These are phyloP conservation scores for Persicaria tinctoria DNA, from an alignment of 148 eudicot genomes.

Conservation along the genomic window DNA sequence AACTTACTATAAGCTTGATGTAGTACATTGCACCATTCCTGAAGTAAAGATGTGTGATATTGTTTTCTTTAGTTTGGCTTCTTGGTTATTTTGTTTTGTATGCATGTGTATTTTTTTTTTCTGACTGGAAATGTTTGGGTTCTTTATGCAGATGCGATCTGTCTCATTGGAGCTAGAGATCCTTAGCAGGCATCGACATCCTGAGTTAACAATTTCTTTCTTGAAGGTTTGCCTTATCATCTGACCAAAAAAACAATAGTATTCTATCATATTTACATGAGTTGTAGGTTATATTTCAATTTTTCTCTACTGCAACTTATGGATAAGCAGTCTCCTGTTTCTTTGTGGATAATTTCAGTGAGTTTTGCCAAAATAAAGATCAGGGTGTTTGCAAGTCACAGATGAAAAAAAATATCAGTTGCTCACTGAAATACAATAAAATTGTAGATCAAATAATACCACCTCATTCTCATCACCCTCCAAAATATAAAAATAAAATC, in stretches of 20 bases:
- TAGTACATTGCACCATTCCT: neutral
- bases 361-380: neutral
- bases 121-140: constrained; percentile 8
- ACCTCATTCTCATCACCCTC: neutral
- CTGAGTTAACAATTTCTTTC: constrained; percentile 78
- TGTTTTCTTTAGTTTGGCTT: neutral
- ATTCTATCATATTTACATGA: neutral
- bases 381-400: neutral
- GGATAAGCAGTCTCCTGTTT: neutral
- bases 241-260: too few species aligned
- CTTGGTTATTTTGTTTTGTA: neutral
- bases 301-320: neutral
- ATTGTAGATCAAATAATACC: neutral
- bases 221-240: constrained; percentile 56
- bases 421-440: neutral
- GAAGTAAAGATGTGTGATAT: neutral
- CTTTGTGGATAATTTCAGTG: neutral
- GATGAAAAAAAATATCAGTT: neutral
- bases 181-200: constrained; percentile 90
- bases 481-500: neutral
- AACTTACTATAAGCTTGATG: neutral
- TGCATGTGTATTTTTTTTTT: neutral
- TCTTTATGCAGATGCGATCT: constrained; percentile 65
- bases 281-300: neutral
- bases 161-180: constrained; percentile 86